Evolutionary conservation across 352 stramenopile genomes (phyloP).

Genomic region (Pythium chondricola): DNA sequence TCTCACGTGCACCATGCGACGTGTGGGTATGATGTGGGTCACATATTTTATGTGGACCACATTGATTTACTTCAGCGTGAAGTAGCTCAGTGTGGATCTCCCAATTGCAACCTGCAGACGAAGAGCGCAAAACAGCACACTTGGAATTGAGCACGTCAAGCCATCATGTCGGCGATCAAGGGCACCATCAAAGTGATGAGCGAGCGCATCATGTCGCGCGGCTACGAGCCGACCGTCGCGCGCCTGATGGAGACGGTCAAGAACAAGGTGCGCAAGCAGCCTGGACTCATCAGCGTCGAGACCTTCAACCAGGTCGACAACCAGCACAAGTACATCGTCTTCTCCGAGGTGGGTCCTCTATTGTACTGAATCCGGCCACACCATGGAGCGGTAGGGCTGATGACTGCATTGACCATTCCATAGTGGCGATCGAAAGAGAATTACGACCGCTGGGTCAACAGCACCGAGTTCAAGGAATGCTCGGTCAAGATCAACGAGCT

Average conservation of each 20-base stretch:
- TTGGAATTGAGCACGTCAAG: no score
- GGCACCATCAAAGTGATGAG: constrained; percentile 52
- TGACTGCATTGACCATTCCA: background rate
- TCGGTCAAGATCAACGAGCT: constrained; percentile 81
- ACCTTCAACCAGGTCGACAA: constrained; percentile 75
- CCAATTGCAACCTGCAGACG: constrained; percentile 13
- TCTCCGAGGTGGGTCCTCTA: constrained; percentile 73
- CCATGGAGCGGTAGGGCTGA: no score
- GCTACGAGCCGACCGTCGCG: constrained; percentile 76
- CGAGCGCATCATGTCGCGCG: constrained; percentile 85
- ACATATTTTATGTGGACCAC: constrained; percentile 12
- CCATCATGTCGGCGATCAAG: constrained; percentile 9
- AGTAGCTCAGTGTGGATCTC: constrained; percentile 15
- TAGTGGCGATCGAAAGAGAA: constrained; percentile 77
- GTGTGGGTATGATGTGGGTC: background rate
- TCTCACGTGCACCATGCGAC: no score
- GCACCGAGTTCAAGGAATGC: constrained; percentile 72
- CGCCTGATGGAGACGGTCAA: constrained; percentile 87
- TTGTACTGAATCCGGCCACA: no score
- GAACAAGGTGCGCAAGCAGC: constrained; percentile 65
- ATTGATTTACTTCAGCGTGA: constrained; percentile 16
- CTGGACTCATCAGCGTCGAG: constrained; percentile 68
- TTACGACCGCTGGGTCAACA: constrained; percentile 75
- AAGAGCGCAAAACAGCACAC: background rate
- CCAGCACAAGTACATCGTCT: constrained; percentile 85